phyloP scores from a whole-genome alignment of 768 basidiomycete species.

The Tylopilus sp. region DNA sequence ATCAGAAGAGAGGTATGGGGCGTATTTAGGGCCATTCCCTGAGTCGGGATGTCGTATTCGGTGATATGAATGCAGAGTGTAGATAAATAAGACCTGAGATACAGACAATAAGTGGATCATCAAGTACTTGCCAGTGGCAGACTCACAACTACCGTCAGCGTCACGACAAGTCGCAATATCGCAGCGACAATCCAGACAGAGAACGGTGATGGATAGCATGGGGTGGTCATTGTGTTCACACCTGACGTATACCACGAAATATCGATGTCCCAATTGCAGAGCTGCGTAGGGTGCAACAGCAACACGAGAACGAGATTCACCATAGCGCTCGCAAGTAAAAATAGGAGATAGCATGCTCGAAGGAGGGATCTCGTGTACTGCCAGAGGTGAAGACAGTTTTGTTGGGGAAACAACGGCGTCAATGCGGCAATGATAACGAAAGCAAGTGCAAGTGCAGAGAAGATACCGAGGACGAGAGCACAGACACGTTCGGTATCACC shows the following conservation, averaged over 20 bases:
- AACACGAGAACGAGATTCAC: constrained; percentile 55
- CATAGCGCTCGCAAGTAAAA: constrained; percentile 50
- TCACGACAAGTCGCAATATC: constrained; percentile 50
- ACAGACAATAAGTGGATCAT: constrained; percentile 5
- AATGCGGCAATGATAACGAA: constrained; percentile 37
- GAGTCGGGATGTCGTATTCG: constrained; percentile 17
- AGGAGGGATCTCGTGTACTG: constrained; percentile 23
- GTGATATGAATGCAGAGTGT: constrained; percentile 16
- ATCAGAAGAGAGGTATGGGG: constrained; percentile 21
- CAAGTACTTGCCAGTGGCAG: not conserved
- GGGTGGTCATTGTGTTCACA: constrained; percentile 19
- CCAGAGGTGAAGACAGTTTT: constrained; percentile 8
- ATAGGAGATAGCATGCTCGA: constrained; percentile 41
- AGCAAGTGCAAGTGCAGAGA: constrained; percentile 22
- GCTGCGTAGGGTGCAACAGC: constrained; percentile 46
- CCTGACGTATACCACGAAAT: constrained; percentile 53
- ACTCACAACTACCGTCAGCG: constrained; percentile 52
- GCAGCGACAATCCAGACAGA: constrained; percentile 54
- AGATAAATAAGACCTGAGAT: constrained; percentile 23
- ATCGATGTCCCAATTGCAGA: constrained; percentile 67
- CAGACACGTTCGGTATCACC: constrained; percentile 38
- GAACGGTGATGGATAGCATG: constrained; percentile 32
- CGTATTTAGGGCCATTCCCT: constrained; percentile 8
- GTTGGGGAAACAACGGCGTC: constrained; percentile 36
- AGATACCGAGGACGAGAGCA: constrained; percentile 25